Base-by-base conservation (phyloP, 805 yeast species). In the Wickerhamiella kurtzmanii region DNA sequence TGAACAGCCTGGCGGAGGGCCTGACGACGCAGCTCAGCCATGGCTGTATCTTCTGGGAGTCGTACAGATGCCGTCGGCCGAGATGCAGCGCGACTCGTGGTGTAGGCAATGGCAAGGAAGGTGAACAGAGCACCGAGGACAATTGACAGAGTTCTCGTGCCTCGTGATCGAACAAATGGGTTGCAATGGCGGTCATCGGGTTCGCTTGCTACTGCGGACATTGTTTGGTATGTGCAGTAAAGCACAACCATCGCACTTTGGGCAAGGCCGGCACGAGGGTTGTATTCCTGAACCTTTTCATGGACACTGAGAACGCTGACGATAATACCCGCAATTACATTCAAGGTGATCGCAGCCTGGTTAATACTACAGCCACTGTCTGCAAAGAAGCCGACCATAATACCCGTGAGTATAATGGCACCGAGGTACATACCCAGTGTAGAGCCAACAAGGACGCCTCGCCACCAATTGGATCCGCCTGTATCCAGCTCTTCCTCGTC, bases 221-320 rank as follows among this genome's bases (percentile, higher is more conserved):
- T 76, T 2, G 87, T 79, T 56, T 92, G 68, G 60, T 92, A 92
- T 0, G 96, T 82, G 64, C 97, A 86, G 64, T 92, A 92, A 19
- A 87, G 74, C 11, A 89, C 80, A 35, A 94, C 97, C 88, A 94
- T 88, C 15, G 95, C 87, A 9, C 95, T 74, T 67, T 92, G 99
- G 2, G 98, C 96, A 44, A 92, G 69, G 1, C 98, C 99, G 1
- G 96, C 95, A 55, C 82, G 84, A 3, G 97, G 94, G 63, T 94
- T 94, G 58, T 74, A 77, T 60, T 86, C 96, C 64, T 92, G 97
- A 18, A 92, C 80, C 21, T 73, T 74, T 36, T 94, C 94, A 56
- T 82, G 76, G 38, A 94, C 73, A 0, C 95, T 83, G 48, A 87
- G 62, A 0, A 67, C 74, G 0, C 95, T 77, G 2, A 82, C 77